These are phyloP conservation scores for Paecilomyces variotii DNA, from an alignment of 2,329 filamentous ascomycete species.

Conservation along the genomic window DNA sequence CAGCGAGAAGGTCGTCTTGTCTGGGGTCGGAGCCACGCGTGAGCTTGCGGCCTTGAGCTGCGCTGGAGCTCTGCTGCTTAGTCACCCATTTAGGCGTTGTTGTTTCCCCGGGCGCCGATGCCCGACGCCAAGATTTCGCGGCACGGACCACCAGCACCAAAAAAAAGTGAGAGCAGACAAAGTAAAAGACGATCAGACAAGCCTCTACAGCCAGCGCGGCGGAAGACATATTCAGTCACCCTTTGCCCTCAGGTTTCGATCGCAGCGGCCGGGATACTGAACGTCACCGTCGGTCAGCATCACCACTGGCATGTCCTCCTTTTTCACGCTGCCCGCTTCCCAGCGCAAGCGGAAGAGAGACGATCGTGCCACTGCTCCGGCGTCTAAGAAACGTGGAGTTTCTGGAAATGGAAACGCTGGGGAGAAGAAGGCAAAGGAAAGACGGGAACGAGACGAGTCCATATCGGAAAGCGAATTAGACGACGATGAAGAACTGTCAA, in stretches of 20 bases:
- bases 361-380: constrained; percentile 33
- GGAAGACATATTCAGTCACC: neutral
- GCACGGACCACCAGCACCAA: constrained; percentile 22
- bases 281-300: neutral
- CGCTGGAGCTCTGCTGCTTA: constrained; percentile 16
- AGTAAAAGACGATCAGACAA: constrained; percentile 1
- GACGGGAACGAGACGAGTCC: constrained; percentile 59
- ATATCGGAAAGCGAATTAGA: constrained; percentile 79
- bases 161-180: constrained; percentile 25
- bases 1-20: constrained; percentile 9
- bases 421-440: constrained; percentile 35
- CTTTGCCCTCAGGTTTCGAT: neutral
- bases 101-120: constrained; percentile 6
- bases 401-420: constrained; percentile 24
- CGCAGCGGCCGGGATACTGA: neutral
- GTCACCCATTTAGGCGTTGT: constrained; percentile 10
- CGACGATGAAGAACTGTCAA: constrained; percentile 48
- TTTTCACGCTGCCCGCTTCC: constrained; percentile 82
- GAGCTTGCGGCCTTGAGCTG: constrained; percentile 32
- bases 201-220: constrained; percentile 4
- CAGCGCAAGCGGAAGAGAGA: constrained; percentile 86
- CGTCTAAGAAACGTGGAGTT: constrained; percentile 39
- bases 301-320: constrained; percentile 70
- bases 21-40: constrained; percentile 24
- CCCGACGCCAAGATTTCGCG: constrained; percentile 10